phyloP scores from a whole-genome alignment of 768 basidiomycete species.

The Trametes cubensis region DNA sequence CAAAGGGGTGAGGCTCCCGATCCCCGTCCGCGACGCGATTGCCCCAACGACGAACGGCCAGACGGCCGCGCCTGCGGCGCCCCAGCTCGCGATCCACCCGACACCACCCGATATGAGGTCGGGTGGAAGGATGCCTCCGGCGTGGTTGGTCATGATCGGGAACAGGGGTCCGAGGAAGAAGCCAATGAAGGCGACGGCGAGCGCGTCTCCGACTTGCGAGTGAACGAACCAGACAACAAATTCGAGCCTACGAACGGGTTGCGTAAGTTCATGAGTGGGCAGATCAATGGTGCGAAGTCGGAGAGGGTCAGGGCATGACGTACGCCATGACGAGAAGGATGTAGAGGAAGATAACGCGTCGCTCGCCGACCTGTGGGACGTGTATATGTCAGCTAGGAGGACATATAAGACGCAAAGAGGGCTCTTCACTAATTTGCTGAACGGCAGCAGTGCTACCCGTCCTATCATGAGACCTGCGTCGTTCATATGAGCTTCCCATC shows the following conservation, averaged over 20 bases:
- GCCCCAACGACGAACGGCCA: conserved; percentile 55
- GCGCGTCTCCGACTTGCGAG: conserved; percentile 52
- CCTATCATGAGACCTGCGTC: conserved; percentile 52
- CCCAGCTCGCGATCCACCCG: conserved; percentile 57
- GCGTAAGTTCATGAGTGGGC: too few relatives aligned
- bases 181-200: conserved; percentile 58
- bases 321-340: conserved; percentile 40
- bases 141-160: conserved; percentile 45
- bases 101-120: conserved; percentile 46
- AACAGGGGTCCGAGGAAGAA: conserved; percentile 53
- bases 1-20: conserved; percentile 51
- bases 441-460: conserved; percentile 51
- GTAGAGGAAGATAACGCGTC: conserved; percentile 24
- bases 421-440: conserved; percentile 46
- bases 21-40: conserved; percentile 45
- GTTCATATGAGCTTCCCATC: neutral
- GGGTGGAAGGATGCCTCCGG: conserved; percentile 45
- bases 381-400: conserved; percentile 30
- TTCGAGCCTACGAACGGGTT: conserved; percentile 47
- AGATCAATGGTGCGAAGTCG: neutral
- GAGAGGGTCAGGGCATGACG: conserved; percentile 5
- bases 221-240: conserved; percentile 61
- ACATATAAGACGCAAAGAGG: neutral
- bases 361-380: conserved; percentile 39
- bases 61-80: conserved; percentile 51